Evolutionary conservation across 768 basidiomycete species (phyloP).

Genomic region (Mycena sanguinolenta): DNA sequence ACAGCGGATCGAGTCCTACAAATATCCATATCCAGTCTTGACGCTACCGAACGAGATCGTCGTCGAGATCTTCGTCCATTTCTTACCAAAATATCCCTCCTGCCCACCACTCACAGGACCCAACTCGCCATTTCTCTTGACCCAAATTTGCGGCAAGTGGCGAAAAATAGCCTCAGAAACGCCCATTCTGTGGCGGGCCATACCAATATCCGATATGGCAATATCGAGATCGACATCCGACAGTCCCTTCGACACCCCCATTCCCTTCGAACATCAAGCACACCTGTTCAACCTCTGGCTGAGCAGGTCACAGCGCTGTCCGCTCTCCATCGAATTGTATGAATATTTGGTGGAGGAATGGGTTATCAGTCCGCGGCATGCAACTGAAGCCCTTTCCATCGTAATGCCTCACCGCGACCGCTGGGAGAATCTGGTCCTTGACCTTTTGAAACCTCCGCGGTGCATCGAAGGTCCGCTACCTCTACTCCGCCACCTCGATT

Average conservation of each 20-base stretch:
- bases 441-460: neutral
- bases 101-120: neutral
- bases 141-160: neutral
- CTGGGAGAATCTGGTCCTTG: neutral
- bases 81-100: neutral
- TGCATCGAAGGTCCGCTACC: neutral
- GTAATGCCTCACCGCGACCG: neutral
- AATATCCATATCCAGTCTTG: no score
- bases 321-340: neutral
- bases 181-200: neutral
- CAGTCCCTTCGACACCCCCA: no score
- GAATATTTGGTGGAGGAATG: no score
- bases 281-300: neutral
- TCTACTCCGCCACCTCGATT: neutral
- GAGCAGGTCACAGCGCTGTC: neutral
- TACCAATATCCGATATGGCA: no score
- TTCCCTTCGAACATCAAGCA: neutral
- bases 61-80: neutral
- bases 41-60: no score
- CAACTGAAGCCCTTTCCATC: no score
- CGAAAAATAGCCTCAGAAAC: neutral
- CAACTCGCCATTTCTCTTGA: neutral
- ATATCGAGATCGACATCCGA: no score
- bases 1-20: no score
- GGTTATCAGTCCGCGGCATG: no score